A percentile compares a stretch with the other conserved stretches of the same genome.
Conservation (phyloP, 345 rosid genomes). For the Eutrema yunnanense region DNA sequence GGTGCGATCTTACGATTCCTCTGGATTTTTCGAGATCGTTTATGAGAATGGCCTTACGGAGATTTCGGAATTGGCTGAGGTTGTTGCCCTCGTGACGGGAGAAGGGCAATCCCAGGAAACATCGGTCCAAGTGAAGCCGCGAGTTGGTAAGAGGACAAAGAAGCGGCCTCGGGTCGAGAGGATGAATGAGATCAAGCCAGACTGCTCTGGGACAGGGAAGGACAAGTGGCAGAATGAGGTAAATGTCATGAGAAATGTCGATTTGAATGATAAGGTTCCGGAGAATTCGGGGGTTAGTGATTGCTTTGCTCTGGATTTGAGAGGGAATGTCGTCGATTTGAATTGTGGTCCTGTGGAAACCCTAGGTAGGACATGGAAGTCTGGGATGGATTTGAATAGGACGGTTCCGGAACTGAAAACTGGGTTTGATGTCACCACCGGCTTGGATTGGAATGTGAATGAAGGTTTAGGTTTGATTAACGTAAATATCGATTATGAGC, state of each 20-base stretch:
- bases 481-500: constrained; percentile 20
- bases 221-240: constrained; percentile 24
- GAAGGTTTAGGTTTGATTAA: constrained; percentile 37
- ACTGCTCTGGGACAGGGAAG: constrained; percentile 15
- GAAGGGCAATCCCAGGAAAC: constrained; percentile 9
- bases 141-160: constrained; percentile 40
- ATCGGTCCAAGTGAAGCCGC: constrained; percentile 28
- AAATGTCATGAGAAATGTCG: constrained; percentile 31
- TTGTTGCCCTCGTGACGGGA: constrained; percentile 32
- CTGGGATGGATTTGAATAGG: constrained; percentile 31
- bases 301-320: constrained; percentile 27
- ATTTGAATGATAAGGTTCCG: constrained; percentile 37
- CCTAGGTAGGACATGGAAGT: constrained; percentile 24
- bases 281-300: constrained; percentile 30
- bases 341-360: constrained; percentile 32
- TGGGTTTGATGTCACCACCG: constrained; percentile 61
- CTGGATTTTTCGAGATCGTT: constrained; percentile 53
- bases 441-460: constrained; percentile 57
- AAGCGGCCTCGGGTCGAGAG: constrained; percentile 45
- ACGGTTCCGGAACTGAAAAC: constrained; percentile 21
- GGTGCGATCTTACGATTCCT: constrained; percentile 51
- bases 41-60: constrained; percentile 64
- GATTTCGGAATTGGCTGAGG: constrained; percentile 45
- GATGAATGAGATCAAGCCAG: constrained; percentile 19
- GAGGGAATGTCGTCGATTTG: constrained; percentile 31